Evolutionary conservation across 495 filamentous ascomycete genomes (phyloP).

Genomic region (Aspergillus wentii): DNA sequence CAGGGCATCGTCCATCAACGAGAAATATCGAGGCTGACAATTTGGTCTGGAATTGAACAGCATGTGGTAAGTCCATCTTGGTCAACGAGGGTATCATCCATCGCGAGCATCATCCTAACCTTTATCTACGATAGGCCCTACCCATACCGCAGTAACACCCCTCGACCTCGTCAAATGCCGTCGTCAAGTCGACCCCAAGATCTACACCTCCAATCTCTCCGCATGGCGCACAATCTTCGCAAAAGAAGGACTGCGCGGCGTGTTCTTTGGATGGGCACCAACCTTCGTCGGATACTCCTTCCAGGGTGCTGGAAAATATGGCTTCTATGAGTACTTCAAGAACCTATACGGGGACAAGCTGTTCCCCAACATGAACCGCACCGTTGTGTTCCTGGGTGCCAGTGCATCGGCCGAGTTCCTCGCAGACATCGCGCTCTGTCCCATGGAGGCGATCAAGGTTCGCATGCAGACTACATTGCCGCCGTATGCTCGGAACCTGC

Average conservation of each 20-base stretch:
- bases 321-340: conserved; percentile 74
- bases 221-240: conserved; percentile 63
- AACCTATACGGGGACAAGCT: conserved; percentile 61
- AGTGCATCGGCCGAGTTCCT: conserved; percentile 64
- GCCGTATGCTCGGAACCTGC: conserved; percentile 55
- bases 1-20: conserved; percentile 2
- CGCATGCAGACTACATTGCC: conserved; percentile 69
- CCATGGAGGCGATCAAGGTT: conserved; percentile 67
- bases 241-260: conserved; percentile 61
- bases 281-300: conserved; percentile 67
- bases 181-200: conserved; percentile 66
- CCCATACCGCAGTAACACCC: conserved; percentile 56
- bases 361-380: conserved; percentile 58
- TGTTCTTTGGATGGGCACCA: conserved; percentile 70
- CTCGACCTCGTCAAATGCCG: conserved; percentile 67
- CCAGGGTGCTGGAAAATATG: conserved; percentile 75
- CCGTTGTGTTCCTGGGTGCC: conserved; percentile 59
- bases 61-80: conserved; percentile 54
- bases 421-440: conserved; percentile 63
- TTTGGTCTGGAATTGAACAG: conserved; percentile 20
- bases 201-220: conserved; percentile 62
- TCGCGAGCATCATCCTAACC: too few relatives aligned
- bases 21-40: not conserved
- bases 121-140: conserved; percentile 28
- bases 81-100: too few relatives aligned